Evolutionary conservation across 345 rosid species (phyloP).

Genomic region (Boechera stricta): DNA sequence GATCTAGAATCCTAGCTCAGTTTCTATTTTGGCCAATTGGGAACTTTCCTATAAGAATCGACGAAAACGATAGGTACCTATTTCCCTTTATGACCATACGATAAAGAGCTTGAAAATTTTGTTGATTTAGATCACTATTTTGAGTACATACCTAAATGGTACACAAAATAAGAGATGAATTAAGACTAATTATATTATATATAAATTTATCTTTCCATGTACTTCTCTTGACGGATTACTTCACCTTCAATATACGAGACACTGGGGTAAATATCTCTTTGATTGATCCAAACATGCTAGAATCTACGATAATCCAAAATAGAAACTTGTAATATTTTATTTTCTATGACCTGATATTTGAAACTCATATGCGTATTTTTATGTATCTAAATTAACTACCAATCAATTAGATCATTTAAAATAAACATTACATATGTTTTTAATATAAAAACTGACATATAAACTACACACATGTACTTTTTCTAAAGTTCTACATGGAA

Average conservation of each 20-base stretch:
- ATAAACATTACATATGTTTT: too few species aligned
- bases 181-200: too few species aligned
- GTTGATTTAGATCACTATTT: constrained; percentile 16
- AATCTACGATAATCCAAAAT: neutral
- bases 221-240: neutral
- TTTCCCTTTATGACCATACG: neutral
- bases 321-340: neutral
- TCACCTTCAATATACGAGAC: neutral
- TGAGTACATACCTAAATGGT: constrained; percentile 12
- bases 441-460: too few species aligned
- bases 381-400: too few species aligned
- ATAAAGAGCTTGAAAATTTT: constrained; percentile 8
- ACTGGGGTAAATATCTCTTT: neutral
- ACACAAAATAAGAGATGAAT: too few species aligned
- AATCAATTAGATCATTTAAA: too few species aligned
- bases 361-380: too few species aligned
- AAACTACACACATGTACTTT: neutral
- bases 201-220: too few species aligned
- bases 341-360: too few species aligned
- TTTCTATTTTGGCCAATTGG: constrained; percentile 22
- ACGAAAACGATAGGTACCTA: constrained; percentile 6
- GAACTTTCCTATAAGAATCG: constrained; percentile 4
- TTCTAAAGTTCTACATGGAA: neutral
- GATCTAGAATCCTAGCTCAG: constrained; percentile 18
- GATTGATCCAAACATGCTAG: neutral